Base-by-base conservation (phyloP, 768 basidiomycete species). In the Heimioporus sp. region DNA sequence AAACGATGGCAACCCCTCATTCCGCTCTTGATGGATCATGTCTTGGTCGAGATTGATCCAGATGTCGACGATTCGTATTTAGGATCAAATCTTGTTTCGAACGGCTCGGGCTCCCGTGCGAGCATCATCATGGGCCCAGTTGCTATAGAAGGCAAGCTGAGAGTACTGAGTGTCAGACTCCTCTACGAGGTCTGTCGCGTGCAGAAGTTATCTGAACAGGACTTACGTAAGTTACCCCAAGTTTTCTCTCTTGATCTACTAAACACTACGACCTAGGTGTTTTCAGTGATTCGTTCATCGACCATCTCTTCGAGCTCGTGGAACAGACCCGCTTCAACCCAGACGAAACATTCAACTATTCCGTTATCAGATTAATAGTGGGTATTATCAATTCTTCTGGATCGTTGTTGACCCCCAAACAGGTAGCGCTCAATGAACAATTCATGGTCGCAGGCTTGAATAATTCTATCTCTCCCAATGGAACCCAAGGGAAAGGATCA, bases 351-450 rank as follows among this genome's bases (percentile, higher is more conserved):
- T 87, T 98, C 71, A 98, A 98, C 63, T 98, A 98, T 66, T 86
- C 90, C 1, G 86, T 98, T 35, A 95, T 99, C 68, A 95, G 95
- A 65, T 77, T 98, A 32, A 85, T 98, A 55, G 95, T 95, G 61
- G 66, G 87, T 13, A 69, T 16, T 17, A 10, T 46, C 19, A 50
- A 34, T 44, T 13, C 46, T 48, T 10, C 30, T 21, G 39, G 20
- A 5, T 40, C 16, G 31, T 32, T 31, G 37, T 47, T 68, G 30
- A 64, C 36, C 21, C 44, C 46, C 31, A n/a, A 12, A 4, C 61
- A 95, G 92, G 86, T 94, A 31, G 86, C 94, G 0, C 76, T 99
- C 30, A 99, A 98, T 63, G 96, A 99, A 66, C 95, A 98, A 69
- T 99, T 96, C 72, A 99, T 99, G 96, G 93, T 98, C 6, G 85